These are phyloP conservation scores for Colletotrichum chlorophyti DNA, from an alignment of 2,329 filamentous ascomycete species.

Conservation along the genomic window DNA sequence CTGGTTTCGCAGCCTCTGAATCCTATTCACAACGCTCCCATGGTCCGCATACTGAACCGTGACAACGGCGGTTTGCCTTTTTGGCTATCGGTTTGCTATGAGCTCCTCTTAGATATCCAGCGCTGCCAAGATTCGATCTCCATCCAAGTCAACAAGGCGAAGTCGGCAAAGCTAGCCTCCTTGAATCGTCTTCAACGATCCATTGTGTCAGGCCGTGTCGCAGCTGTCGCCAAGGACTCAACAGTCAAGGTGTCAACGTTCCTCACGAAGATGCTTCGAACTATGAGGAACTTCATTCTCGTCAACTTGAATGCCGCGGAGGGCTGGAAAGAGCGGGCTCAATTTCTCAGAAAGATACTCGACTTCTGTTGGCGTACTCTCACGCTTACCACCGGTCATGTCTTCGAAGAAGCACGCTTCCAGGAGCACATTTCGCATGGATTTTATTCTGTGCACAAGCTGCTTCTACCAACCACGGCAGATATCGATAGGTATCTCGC, in stretches of 20 bases:
- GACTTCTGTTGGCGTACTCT: slow-evolving; percentile 64
- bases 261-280: slow-evolving; percentile 49
- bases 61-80: slow-evolving; percentile 40
- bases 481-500: slow-evolving; percentile 45
- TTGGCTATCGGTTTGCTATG: slow-evolving; percentile 62
- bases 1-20: slow-evolving; percentile 57
- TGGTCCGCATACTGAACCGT: slow-evolving; percentile 51
- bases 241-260: slow-evolving; percentile 63
- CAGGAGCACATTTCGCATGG: slow-evolving; percentile 67
- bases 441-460: slow-evolving; percentile 47
- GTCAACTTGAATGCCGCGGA: slow-evolving; percentile 34
- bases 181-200: slow-evolving; percentile 69
- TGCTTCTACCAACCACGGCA: slow-evolving; percentile 35
- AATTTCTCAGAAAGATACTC: slow-evolving; percentile 47
- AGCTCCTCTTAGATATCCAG: slow-evolving; percentile 54
- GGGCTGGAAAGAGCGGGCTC: slow-evolving; percentile 42
- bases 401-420: slow-evolving; percentile 69
- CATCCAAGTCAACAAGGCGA: slow-evolving; percentile 48
- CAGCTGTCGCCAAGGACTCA: slow-evolving; percentile 65
- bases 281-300: slow-evolving; percentile 52
- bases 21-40: slow-evolving; percentile 62
- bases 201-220: slow-evolving; percentile 58
- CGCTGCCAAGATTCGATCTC: slow-evolving; percentile 49
- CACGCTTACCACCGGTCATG: slow-evolving; percentile 47
- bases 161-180: slow-evolving; percentile 55